A percentile compares a stretch with the other conserved stretches of the same genome.
phyloP scores from a whole-genome alignment of 1,284 basidiomycete genomes.

The Cutaneotrichosporon cavernicola region DNA sequence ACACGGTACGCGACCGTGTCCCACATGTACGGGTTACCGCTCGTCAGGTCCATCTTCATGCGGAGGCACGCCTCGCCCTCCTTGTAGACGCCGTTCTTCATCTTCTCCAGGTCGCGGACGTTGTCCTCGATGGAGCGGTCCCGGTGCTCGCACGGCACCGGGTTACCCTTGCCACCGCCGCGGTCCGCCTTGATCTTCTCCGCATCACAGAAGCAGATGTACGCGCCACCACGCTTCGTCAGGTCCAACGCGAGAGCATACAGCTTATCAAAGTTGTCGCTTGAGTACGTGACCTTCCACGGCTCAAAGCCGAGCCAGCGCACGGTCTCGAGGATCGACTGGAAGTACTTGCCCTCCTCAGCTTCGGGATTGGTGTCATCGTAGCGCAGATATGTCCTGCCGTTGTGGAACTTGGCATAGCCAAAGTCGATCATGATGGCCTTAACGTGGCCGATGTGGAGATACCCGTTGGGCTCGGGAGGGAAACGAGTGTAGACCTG shows the following conservation, averaged over 20 bases:
- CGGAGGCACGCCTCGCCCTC: slow-evolving; percentile 89
- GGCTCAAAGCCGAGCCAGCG: slow-evolving; percentile 98
- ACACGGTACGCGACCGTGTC: slow-evolving; percentile 96
- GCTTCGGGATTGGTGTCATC: slow-evolving; percentile 99
- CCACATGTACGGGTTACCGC: slow-evolving; percentile 99
- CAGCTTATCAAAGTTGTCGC: slow-evolving; percentile 90
- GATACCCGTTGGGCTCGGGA: slow-evolving; percentile 95
- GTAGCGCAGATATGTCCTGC: slow-evolving; percentile 85
- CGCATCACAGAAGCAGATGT: slow-evolving; percentile 92
- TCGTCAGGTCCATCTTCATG: slow-evolving; percentile 95
- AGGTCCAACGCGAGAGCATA: slow-evolving; percentile 89
- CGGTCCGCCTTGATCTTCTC: slow-evolving; percentile 88
- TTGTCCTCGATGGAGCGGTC: slow-evolving; percentile 80
- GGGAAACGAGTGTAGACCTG: slow-evolving; percentile 95
- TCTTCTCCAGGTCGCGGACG: slow-evolving; percentile 81
- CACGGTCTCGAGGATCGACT: slow-evolving; percentile 91
- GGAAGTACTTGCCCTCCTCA: slow-evolving; percentile 93
- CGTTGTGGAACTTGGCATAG: slow-evolving; percentile 86
- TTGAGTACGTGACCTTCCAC: slow-evolving; percentile 98
- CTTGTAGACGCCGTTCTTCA: slow-evolving; percentile 86
- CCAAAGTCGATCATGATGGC: slow-evolving; percentile 99
- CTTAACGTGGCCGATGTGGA: slow-evolving; percentile 97
- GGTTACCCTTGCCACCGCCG: slow-evolving; percentile 77
- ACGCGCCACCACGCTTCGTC: slow-evolving; percentile 86
- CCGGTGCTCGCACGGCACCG: slow-evolving; percentile 83